Evolutionary conservation across 2,329 filamentous ascomycete species (phyloP).

Genomic region (Penicillium crustosum): DNA sequence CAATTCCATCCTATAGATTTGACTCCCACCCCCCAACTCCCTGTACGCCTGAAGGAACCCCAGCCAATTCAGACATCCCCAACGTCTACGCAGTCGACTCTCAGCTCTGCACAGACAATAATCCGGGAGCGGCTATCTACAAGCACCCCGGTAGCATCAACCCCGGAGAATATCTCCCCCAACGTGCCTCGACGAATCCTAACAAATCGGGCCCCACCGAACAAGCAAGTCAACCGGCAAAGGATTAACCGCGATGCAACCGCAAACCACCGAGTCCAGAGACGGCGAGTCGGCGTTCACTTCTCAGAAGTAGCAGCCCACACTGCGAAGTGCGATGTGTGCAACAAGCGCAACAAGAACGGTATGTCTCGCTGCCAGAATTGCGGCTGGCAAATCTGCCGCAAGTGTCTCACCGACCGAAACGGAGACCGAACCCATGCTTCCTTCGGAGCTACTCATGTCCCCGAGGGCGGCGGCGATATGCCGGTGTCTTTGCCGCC

Average conservation of each 20-base stretch:
- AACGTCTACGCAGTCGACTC: neutral
- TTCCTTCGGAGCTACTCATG: slow-evolving; percentile 7
- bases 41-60: neutral
- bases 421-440: slow-evolving; percentile 11
- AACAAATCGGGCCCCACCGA: neutral
- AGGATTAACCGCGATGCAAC: neutral
- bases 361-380: slow-evolving; percentile 15
- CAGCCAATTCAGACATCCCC: neutral
- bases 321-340: slow-evolving; percentile 18
- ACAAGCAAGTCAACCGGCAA: neutral
- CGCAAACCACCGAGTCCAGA: neutral
- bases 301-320: slow-evolving; percentile 17
- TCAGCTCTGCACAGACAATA: neutral
- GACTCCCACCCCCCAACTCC: neutral
- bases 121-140: neutral
- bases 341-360: slow-evolving; percentile 15
- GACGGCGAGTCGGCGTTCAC: slow-evolving; percentile 5
- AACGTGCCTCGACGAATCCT: neutral
- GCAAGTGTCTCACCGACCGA: slow-evolving; percentile 8
- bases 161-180: neutral
- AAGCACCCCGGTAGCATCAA: neutral
- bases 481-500: neutral
- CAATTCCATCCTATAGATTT: neutral
- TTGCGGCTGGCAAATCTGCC: slow-evolving; percentile 19
- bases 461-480: neutral